A percentile compares a stretch with the other conserved stretches of the same genome.
These are phyloP conservation scores for Xerocomellus intermedius DNA, from an alignment of 768 basidiomycete species.

Conservation along the genomic window DNA sequence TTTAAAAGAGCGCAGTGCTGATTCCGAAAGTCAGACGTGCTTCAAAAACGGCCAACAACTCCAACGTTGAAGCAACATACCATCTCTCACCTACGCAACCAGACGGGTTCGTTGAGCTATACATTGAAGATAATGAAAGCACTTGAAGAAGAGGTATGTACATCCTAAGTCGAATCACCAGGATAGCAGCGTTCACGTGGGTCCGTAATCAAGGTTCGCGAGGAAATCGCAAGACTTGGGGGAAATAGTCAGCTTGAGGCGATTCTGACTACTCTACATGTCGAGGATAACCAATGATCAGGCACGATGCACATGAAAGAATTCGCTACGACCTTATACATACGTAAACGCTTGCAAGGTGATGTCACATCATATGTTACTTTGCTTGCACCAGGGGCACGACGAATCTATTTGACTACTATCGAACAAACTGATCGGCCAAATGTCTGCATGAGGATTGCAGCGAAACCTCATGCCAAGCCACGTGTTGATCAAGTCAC, in stretches of 20 bases:
- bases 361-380: too few relatives aligned
- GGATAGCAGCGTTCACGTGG: not conserved
- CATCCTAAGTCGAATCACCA: not conserved
- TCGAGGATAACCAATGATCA: constrained; percentile 24
- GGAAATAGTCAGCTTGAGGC: constrained; percentile 67
- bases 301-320: not conserved
- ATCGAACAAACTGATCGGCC: too few relatives aligned
- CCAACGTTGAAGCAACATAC: constrained; percentile 80
- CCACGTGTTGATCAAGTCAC: too few relatives aligned
- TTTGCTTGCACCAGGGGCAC: too few relatives aligned
- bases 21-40: constrained; percentile 57
- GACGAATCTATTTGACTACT: too few relatives aligned
- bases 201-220: constrained; percentile 37
- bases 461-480: too few relatives aligned
- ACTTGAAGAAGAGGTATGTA: constrained; percentile 56
- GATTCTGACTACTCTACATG: constrained; percentile 55
- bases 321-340: not conserved
- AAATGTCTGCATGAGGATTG: too few relatives aligned
- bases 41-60: constrained; percentile 87
- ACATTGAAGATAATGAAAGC: constrained; percentile 65
- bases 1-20: not conserved
- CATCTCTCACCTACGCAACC: constrained; percentile 71
- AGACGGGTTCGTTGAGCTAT: constrained; percentile 85
- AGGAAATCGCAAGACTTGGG: constrained; percentile 71
- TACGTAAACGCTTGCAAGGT: too few relatives aligned